Conservation (phyloP, 2,329 filamentous ascomycete genomes). For the Paecilomyces sp. region DNA sequence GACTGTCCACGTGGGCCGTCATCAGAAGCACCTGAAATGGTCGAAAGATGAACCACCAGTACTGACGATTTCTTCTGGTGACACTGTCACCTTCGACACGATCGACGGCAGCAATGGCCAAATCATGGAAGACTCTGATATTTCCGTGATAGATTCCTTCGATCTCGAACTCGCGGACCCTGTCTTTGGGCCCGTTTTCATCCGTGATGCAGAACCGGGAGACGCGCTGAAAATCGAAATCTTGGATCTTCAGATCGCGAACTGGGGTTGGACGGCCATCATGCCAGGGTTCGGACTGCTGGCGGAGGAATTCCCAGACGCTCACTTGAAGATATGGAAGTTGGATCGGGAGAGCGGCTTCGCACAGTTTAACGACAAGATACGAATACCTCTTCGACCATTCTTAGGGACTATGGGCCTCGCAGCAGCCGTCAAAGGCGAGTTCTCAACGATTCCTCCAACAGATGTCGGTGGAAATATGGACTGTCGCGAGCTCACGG, state of each 20-base stretch:
- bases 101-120: constrained; percentile 47
- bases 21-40: constrained; percentile 43
- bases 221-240: constrained; percentile 48
- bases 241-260: constrained; percentile 37
- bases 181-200: constrained; percentile 44
- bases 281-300: constrained; percentile 46
- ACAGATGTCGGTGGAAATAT: constrained; percentile 49
- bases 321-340: constrained; percentile 44
- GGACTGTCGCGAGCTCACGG: constrained; percentile 45
- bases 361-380: constrained; percentile 41
- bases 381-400: constrained; percentile 44
- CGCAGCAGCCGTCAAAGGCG: constrained; percentile 38
- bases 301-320: constrained; percentile 40
- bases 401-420: constrained; percentile 50
- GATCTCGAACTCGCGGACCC: constrained; percentile 40
- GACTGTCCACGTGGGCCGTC: constrained; percentile 25
- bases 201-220: constrained; percentile 44
- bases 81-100: constrained; percentile 43
- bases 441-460: constrained; percentile 46
- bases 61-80: constrained; percentile 42
- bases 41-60: constrained; percentile 39
- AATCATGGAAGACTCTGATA: constrained; percentile 37
- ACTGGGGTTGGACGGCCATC: constrained; percentile 49
- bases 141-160: constrained; percentile 34
- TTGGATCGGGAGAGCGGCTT: constrained; percentile 32